These are phyloP conservation scores for Phytophthora pistaciae DNA, from an alignment of 352 stramenopile genomes.

Conservation along the genomic window DNA sequence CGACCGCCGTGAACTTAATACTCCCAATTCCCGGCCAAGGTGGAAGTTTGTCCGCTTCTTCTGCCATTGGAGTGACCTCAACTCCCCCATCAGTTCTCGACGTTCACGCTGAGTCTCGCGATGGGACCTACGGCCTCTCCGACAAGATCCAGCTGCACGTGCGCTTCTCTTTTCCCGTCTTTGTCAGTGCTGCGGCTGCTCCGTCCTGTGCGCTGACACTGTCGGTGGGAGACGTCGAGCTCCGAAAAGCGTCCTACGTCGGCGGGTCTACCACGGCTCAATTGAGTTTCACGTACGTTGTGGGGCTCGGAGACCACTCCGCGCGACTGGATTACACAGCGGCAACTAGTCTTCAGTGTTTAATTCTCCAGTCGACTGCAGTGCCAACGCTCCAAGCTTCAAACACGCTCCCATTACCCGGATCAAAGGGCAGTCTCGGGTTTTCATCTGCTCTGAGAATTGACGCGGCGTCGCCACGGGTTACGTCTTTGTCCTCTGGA, in stretches of 20 bases:
- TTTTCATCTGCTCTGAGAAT: conserved; percentile 48
- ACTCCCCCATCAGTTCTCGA: conserved; percentile 46
- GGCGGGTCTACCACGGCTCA: conserved; percentile 55
- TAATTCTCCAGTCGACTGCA: conserved; percentile 59
- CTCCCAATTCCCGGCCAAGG: conserved; percentile 43
- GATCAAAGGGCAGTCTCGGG: conserved; percentile 51
- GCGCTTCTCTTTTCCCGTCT: conserved; percentile 64
- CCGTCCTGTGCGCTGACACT: conserved; percentile 52
- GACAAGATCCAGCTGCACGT: conserved; percentile 55
- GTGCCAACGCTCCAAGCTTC: conserved; percentile 49
- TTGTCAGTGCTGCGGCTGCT: conserved; percentile 31
- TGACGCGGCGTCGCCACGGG: conserved; percentile 47
- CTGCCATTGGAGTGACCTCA: conserved; percentile 44
- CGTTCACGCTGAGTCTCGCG: conserved; percentile 37
- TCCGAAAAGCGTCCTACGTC: conserved; percentile 47
- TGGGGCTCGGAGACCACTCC: conserved; percentile 56
- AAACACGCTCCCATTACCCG: conserved; percentile 53
- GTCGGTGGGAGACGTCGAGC: conserved; percentile 43
- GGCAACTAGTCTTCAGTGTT: conserved; percentile 50
- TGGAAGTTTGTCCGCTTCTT: conserved; percentile 53
- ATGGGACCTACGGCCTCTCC: conserved; percentile 57
- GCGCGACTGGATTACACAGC: conserved; percentile 61
- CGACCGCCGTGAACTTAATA: conserved; percentile 29
- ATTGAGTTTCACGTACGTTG: conserved; percentile 67
- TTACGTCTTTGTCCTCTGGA: conserved; percentile 58